Percentiles rank a stretch among this genome's conserved stretches.
These are phyloP conservation scores for Fusarium lyarnte DNA, from an alignment of 2,329 filamentous ascomycete species.

Conservation along the genomic window DNA sequence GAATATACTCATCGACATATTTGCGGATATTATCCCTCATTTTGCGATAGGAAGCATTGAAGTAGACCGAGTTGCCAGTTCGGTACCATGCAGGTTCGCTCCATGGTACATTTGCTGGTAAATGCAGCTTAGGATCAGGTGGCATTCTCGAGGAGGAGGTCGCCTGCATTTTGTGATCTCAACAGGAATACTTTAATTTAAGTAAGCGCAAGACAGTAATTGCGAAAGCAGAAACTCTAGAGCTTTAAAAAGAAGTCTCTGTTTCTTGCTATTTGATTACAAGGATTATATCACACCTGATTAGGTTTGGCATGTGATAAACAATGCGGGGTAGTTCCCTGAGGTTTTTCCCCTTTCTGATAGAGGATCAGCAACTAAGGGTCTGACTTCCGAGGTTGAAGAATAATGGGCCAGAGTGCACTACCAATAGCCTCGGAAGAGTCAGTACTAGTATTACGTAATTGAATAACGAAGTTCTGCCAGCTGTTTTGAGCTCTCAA, in stretches of 20 bases:
- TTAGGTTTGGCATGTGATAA: not conserved
- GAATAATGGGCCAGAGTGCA: too few species aligned
- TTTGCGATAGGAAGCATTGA: not conserved
- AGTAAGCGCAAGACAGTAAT: rapidly evolving
- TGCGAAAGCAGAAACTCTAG: rapidly evolving
- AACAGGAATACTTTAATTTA: rapidly evolving
- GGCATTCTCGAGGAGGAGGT: not conserved
- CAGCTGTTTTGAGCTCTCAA: too few species aligned
- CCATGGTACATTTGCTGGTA: not conserved
- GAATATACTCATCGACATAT: not conserved
- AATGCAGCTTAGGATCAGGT: not conserved
- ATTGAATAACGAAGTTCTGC: not conserved
- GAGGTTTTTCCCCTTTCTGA: not conserved
- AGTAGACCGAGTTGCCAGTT: not conserved
- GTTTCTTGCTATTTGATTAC: not conserved
- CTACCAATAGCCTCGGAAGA: not conserved
- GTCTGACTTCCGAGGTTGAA: not conserved
- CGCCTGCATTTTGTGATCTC: not conserved
- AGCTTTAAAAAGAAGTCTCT: not conserved
- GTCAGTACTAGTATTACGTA: not conserved
- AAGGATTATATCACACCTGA: not conserved
- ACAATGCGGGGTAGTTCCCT: not conserved
- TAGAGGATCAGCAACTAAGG: not conserved
- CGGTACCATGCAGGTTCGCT: not conserved
- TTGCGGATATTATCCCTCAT: not conserved